phyloP scores from a whole-genome alignment of 2,329 filamentous ascomycete genomes.

The Colletotrichum sp. region DNA sequence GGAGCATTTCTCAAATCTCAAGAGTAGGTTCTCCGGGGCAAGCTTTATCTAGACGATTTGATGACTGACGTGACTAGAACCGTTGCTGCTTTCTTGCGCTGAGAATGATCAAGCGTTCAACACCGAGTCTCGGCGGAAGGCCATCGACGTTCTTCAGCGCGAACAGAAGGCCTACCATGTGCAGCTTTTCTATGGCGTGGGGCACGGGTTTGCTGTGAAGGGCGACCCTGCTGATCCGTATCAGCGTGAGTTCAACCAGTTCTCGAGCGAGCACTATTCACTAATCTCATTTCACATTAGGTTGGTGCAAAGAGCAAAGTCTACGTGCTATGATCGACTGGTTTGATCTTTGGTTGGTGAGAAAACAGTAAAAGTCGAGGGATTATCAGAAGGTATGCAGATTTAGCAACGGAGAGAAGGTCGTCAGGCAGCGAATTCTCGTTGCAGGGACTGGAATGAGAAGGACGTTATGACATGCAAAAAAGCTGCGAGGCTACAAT shows the following conservation, averaged over 20 bases:
- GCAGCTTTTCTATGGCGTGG: conserved; percentile 65
- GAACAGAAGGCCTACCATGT: conserved; percentile 60
- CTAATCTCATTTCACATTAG: conserved; percentile 23
- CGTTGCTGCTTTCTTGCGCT: conserved; percentile 50
- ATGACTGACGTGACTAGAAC: conserved; percentile 28
- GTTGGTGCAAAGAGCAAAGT: conserved; percentile 36
- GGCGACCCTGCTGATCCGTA: conserved; percentile 48
- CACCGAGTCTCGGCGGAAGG: conserved; percentile 39
- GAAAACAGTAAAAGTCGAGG: not conserved
- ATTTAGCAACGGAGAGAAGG: no score
- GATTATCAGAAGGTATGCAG: no score
- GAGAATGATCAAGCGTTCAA: conserved; percentile 50
- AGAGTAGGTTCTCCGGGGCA: conserved; percentile 29
- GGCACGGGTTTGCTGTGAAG: conserved; percentile 69
- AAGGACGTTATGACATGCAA: not conserved
- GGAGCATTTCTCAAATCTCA: conserved; percentile 43
- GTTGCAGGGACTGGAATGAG: not conserved
- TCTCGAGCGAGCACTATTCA: rapidly evolving
- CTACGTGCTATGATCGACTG: conserved; percentile 29
- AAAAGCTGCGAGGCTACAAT: not conserved
- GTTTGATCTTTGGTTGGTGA: conserved; percentile 32
- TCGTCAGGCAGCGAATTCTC: not conserved
- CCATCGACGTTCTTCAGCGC: conserved; percentile 46
- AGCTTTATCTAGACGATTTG: not conserved
- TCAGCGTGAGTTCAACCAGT: not conserved